Evolutionary conservation across 2,329 filamentous ascomycete species (phyloP).

Genomic region (Plectosphaerella plurivora): DNA sequence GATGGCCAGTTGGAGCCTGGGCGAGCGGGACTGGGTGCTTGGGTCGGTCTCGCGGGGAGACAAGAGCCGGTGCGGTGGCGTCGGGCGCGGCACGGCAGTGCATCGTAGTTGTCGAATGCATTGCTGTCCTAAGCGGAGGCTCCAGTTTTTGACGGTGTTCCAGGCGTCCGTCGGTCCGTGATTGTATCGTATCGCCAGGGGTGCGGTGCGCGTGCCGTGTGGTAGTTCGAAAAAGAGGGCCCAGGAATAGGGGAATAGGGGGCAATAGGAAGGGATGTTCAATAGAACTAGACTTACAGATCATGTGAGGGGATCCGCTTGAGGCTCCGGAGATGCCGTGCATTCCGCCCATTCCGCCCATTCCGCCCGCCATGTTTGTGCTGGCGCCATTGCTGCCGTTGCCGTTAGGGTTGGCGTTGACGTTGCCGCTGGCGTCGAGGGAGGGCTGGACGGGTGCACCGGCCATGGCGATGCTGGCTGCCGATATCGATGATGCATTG

Average conservation of each 20-base stretch:
- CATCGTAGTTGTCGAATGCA: too few relatives aligned
- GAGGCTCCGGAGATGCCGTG: background rate
- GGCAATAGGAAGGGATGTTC: background rate
- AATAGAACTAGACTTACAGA: background rate
- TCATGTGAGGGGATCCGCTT: conserved; percentile 1
- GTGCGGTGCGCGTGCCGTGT: background rate
- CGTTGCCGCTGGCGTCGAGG: conserved; percentile 18
- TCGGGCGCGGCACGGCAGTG: too few relatives aligned
- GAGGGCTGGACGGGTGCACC: conserved; percentile 4
- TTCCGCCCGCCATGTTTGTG: background rate
- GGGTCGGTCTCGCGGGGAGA: too few relatives aligned
- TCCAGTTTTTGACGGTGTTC: too few relatives aligned
- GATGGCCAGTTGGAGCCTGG: too few relatives aligned
- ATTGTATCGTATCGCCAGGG: background rate
- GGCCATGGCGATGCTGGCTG: conserved; percentile 23
- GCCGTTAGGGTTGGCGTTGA: background rate
- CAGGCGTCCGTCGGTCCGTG: background rate
- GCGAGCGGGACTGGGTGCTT: too few relatives aligned
- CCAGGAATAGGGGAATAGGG: background rate
- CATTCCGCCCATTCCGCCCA: background rate
- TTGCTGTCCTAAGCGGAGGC: too few relatives aligned
- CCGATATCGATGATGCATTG: conserved; percentile 18
- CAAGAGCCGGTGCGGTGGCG: too few relatives aligned
- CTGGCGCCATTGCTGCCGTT: background rate
- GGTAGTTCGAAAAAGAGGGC: background rate